Percentiles rank a stretch among this genome's conserved stretches.
Evolutionary conservation across 2,329 filamentous ascomycete genomes (phyloP).

Genomic region (Penicillium nordicum): DNA sequence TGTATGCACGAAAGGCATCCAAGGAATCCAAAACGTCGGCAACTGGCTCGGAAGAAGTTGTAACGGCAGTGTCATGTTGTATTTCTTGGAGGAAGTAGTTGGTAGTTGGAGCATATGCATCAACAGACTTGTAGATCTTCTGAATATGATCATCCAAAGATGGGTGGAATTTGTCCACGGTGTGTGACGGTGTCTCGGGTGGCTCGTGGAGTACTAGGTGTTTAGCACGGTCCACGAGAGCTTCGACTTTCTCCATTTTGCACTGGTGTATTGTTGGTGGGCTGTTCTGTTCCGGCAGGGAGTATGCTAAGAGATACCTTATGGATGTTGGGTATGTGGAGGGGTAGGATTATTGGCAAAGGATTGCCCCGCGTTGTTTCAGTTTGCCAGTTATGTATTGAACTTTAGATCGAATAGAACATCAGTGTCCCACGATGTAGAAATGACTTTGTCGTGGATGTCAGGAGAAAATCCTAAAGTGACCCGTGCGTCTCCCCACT

Average conservation of each 20-base stretch:
- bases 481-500: conserved; percentile 7
- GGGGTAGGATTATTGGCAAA: not conserved
- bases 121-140: conserved; percentile 33
- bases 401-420: not conserved
- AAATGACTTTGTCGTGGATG: not conserved
- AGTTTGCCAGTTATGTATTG: not conserved
- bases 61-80: conserved; percentile 14
- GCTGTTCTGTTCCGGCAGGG: not conserved
- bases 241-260: conserved; percentile 20
- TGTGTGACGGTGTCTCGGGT: not conserved
- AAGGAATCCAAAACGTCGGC: conserved; percentile 32
- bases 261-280: not conserved
- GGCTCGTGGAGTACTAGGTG: conserved; percentile 15
- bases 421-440: not conserved
- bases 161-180: conserved; percentile 29
- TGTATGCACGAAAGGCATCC: conserved; percentile 47
- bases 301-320: not conserved
- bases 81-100: conserved; percentile 25
- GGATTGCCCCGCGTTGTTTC: conserved; percentile 1
- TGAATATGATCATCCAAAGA: conserved; percentile 34
- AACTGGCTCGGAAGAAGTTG: not conserved
- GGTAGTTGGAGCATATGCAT: conserved; percentile 14
- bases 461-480: conserved; percentile 1
- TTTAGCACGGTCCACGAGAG: conserved; percentile 18
- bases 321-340: not conserved